These are phyloP conservation scores for Suaeda aralocaspica DNA, from an alignment of 148 eudicot genomes.

Conservation along the genomic window DNA sequence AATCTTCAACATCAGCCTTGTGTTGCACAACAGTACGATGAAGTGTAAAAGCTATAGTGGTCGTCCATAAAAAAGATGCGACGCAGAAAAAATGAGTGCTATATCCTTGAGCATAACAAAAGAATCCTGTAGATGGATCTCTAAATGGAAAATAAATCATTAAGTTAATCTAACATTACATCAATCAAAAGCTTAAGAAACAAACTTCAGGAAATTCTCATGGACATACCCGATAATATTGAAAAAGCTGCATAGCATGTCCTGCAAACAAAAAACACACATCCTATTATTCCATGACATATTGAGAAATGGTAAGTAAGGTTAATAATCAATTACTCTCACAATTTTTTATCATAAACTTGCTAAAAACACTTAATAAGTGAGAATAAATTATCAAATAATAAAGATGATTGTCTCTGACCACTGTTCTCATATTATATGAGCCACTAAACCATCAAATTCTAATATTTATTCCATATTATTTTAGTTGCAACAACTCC, in stretches of 20 bases:
- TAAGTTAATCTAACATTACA: constrained; percentile 6
- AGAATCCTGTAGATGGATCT: constrained; percentile 93
- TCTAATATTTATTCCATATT: too few relatives aligned
- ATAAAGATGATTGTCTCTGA: too few relatives aligned
- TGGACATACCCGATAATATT: constrained; percentile 76
- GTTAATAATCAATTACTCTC: too few relatives aligned
- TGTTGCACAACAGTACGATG: constrained; percentile 97
- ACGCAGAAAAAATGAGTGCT: constrained; percentile 94
- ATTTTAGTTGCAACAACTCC: too few relatives aligned
- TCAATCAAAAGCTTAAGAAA: neutral
- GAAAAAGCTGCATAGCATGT: constrained; percentile 98
- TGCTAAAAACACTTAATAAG: too few relatives aligned
- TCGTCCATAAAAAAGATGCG: constrained; percentile 97
- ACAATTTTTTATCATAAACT: too few relatives aligned
- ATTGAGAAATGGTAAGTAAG: too few relatives aligned
- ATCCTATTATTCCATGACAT: neutral
- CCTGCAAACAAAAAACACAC: constrained; percentile 47
- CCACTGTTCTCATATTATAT: too few relatives aligned
- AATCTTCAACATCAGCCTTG: constrained; percentile 94
- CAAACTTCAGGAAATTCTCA: neutral
- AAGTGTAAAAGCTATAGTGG: constrained; percentile 91
- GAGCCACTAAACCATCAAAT: too few relatives aligned
- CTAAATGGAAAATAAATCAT: constrained; percentile 38
- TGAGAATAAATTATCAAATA: too few relatives aligned
- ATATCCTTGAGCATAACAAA: constrained; percentile 95